A percentile compares a stretch with the other conserved stretches of the same genome.
phyloP scores from a whole-genome alignment of 768 basidiomycete species.

The Boletales sp. region DNA sequence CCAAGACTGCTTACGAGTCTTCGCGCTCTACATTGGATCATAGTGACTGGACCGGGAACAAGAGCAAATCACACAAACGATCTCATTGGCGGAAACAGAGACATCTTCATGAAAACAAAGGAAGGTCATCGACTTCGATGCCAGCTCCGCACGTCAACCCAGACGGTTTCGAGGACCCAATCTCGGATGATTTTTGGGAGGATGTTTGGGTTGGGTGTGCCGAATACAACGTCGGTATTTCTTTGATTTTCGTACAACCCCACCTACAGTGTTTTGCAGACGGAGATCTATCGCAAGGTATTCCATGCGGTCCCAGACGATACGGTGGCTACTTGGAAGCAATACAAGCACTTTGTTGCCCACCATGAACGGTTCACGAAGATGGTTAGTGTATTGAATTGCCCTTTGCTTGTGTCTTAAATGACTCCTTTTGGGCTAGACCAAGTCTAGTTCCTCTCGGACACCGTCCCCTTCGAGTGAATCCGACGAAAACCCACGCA shows the following conservation, averaged over 20 bases:
- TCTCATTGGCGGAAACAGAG: slow-evolving; percentile 55
- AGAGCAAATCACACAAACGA: slow-evolving; percentile 45
- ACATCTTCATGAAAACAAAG: slow-evolving; percentile 51
- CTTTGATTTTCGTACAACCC: not conserved
- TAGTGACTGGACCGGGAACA: slow-evolving; percentile 47
- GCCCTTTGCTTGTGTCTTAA: not conserved
- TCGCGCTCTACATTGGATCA: slow-evolving; percentile 44
- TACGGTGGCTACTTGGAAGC: slow-evolving; percentile 90
- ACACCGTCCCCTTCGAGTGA: slow-evolving; percentile 52
- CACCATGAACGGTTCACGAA: slow-evolving; percentile 74
- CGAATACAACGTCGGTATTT: slow-evolving; percentile 72
- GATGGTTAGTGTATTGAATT: slow-evolving; percentile 42
- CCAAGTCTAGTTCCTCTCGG: slow-evolving; percentile 36
- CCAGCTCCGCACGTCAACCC: slow-evolving; percentile 71
- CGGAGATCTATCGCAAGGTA: slow-evolving; percentile 92
- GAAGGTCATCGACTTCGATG: slow-evolving; percentile 58
- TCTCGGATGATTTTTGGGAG: slow-evolving; percentile 86
- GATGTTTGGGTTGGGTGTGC: slow-evolving; percentile 86
- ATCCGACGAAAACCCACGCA: slow-evolving; percentile 41
- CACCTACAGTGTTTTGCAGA: slow-evolving; percentile 45
- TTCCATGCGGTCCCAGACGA: slow-evolving; percentile 95
- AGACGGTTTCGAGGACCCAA: slow-evolving; percentile 83
- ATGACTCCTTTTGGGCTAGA: slow-evolving; percentile 30
- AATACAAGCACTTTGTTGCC: slow-evolving; percentile 81
- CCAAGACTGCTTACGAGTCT: slow-evolving; percentile 42